Percentiles rank a stretch among this genome's conserved stretches.
phyloP scores from a whole-genome alignment of 2,329 filamentous ascomycete species.

The Aspergillus jensenii region DNA sequence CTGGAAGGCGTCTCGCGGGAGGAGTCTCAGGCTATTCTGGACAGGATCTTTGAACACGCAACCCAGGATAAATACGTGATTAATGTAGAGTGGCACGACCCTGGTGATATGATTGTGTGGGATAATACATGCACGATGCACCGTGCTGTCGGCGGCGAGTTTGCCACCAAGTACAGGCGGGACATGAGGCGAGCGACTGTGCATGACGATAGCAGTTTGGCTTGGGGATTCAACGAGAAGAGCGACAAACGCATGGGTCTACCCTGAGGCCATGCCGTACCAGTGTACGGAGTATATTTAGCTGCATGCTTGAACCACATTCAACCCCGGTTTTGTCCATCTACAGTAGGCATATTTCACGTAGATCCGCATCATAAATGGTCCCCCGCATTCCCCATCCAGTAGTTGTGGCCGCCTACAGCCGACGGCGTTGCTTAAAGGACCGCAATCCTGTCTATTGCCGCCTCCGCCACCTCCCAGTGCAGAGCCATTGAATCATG shows the following conservation, averaged over 20 bases:
- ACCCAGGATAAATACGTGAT: not conserved
- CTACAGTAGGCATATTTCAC: too few species aligned
- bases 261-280: too few species aligned
- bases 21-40: not conserved
- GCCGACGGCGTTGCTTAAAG: too few species aligned
- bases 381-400: too few species aligned
- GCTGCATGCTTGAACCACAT: too few species aligned
- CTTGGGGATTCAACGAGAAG: conserved; percentile 43
- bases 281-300: too few species aligned
- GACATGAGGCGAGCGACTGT: conserved; percentile 60
- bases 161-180: conserved; percentile 48
- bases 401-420: too few species aligned
- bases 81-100: not conserved
- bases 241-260: too few species aligned
- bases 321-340: too few species aligned
- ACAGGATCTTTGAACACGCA: not conserved
- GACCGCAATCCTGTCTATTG: too few species aligned
- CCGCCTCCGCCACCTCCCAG: too few species aligned
- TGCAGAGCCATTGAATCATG: not conserved
- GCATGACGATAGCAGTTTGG: conserved; percentile 45
- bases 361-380: too few species aligned
- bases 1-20: not conserved
- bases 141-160: conserved; percentile 43
- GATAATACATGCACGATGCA: not conserved
- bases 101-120: not conserved